Base-by-base conservation (phyloP, 108 stramenopile genomes). In the Mayamaea pseudoterrestris region DNA sequence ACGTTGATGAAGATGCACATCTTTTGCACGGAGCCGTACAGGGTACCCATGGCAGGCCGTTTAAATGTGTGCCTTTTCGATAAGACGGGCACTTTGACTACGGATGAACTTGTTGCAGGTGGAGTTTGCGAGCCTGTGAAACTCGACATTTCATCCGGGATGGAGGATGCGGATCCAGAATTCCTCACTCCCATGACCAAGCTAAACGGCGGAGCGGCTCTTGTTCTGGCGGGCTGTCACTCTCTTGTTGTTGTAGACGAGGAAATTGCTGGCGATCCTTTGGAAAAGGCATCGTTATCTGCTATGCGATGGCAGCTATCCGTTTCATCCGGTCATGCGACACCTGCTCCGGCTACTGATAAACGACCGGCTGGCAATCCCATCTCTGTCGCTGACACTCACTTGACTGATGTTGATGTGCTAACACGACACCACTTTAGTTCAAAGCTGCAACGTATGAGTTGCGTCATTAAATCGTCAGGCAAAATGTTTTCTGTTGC, bases 81-180 rank as follows among this genome's bases (percentile, higher is more conserved):
- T 74, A 97, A 97, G 68, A 97, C 96, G 6, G 96, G 96, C 2
- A 97, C 96, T 12, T 58, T 97, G 35, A 97, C 96, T 5, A 97
- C 96, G 0, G 96, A 97, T 64, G 91, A 95, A 58, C 62, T 97
- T 20, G 94, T 97, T 9, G 91, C 96, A 0, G 94, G 93, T 20
- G 96, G 96, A 45, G 90, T 97, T 0, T 58, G 69, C 44, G 63
- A 61, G 4, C 66, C 58, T 30, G 12, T 29, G 7, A 61, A 76
- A 51, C 47, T 72, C 3, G 56, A 46, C 1, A 35, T 62, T 13
- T 32, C 41, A 30, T 63, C 63, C 24, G 50, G 49, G 18, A 57
- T 54, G 1, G 60, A 67, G 36, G 60, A 61, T 4, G 71, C 73
- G 12, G 58, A 58, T 0, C 43, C 65, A 17, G 51, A 60, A 20